phyloP scores from a whole-genome alignment of 805 yeast genomes.

The Candida ponderosae region DNA sequence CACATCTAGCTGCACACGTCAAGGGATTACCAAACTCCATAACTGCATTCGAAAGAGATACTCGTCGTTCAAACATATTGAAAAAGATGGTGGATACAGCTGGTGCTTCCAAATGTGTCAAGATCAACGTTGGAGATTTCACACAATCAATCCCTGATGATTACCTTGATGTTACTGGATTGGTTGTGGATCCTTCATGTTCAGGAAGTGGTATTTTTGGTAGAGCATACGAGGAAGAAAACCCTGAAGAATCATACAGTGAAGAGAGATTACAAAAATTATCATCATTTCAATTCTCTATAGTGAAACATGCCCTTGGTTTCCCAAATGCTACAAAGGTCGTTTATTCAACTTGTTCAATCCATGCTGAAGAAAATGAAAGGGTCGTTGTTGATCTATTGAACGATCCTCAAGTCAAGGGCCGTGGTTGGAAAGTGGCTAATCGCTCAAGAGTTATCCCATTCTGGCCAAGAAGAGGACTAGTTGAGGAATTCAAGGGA shows the following conservation, averaged over 20 bases:
- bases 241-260: constrained; percentile 30
- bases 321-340: constrained; percentile 73
- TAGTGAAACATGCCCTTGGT: constrained; percentile 79
- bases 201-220: constrained; percentile 98
- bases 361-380: constrained; percentile 92
- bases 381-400: constrained; percentile 78
- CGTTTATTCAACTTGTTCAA: constrained; percentile 93
- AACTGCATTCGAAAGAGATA: constrained; percentile 84
- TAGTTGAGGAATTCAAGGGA: constrained; percentile 54
- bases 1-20: constrained; percentile 74
- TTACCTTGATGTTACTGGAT: constrained; percentile 61
- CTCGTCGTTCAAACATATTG: constrained; percentile 59
- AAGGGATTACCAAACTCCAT: constrained; percentile 33
- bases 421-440: constrained; percentile 69
- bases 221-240: constrained; percentile 35
- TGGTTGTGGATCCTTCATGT: constrained; percentile 94
- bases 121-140: constrained; percentile 46
- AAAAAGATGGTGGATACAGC: constrained; percentile 77
- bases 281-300: constrained; percentile 79
- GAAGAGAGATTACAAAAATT: constrained; percentile 59
- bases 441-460: constrained; percentile 61
- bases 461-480: constrained; percentile 81
- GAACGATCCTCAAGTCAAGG: constrained; percentile 53
- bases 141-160: constrained; percentile 39
- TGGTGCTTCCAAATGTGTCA: constrained; percentile 39